Percentiles rank a stretch among this genome's conserved stretches.
Evolutionary conservation across 2,329 filamentous ascomycete species (phyloP).

Genomic region (Exophiala mesophila): DNA sequence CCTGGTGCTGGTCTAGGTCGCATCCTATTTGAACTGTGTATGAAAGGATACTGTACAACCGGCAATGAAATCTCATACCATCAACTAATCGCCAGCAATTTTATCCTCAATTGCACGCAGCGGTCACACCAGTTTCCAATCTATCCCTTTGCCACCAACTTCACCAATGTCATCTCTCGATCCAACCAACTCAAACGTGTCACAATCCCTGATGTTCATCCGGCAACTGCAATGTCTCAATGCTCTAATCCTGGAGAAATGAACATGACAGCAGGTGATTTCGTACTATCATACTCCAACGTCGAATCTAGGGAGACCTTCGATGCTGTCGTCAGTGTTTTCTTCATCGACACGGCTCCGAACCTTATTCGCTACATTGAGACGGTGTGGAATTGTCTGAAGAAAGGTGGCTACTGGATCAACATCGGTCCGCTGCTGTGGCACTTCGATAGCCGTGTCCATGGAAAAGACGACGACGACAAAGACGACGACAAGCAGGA

Average conservation of each 20-base stretch:
- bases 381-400: slow-evolving; percentile 72
- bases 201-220: slow-evolving; percentile 74
- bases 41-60: slow-evolving; percentile 67
- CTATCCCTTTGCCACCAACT: slow-evolving; percentile 80
- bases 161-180: slow-evolving; percentile 76
- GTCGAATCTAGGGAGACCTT: slow-evolving; percentile 59
- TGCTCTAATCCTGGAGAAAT: slow-evolving; percentile 56
- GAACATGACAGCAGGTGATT: slow-evolving; percentile 92
- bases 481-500: slow-evolving; percentile 34
- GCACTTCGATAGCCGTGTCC: slow-evolving; percentile 81
- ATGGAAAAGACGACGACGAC: slow-evolving; percentile 45
- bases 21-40: slow-evolving; percentile 80
- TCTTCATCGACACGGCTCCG: slow-evolving; percentile 95
- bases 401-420: slow-evolving; percentile 72
- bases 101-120: slow-evolving; percentile 50
- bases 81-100: slow-evolving; percentile 78
- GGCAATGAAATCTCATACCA: slow-evolving; percentile 98
- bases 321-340: slow-evolving; percentile 81
- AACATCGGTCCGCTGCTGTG: slow-evolving; percentile 89
- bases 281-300: slow-evolving; percentile 72
- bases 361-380: slow-evolving; percentile 89
- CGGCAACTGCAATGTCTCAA: slow-evolving; percentile 51
- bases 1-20: slow-evolving; percentile 86
- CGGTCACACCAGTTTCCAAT: slow-evolving; percentile 62
- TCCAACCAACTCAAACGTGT: slow-evolving; percentile 70